phyloP scores from a whole-genome alignment of 164 flowering plant species.

The Magnolia sinica region DNA sequence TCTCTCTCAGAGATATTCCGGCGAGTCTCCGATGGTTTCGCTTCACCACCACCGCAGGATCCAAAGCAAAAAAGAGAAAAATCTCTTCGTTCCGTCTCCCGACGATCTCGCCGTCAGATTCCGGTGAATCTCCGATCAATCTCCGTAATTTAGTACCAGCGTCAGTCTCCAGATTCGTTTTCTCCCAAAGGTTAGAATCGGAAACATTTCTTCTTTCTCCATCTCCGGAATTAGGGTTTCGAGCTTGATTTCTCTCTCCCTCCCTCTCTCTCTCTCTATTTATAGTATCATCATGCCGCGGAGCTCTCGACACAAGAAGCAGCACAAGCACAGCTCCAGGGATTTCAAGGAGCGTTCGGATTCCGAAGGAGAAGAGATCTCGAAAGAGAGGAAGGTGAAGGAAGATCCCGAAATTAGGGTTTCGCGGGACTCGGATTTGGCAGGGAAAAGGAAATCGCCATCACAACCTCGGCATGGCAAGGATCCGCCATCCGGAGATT shows the following conservation, averaged over 20 bases:
- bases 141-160: not conserved
- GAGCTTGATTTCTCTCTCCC: not conserved
- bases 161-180: not conserved
- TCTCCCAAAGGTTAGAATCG: not conserved
- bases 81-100: not conserved
- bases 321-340: slow-evolving; percentile 45
- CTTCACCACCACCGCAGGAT: not conserved
- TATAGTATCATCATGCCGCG: slow-evolving; percentile 40
- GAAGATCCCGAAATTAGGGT: slow-evolving; percentile 21
- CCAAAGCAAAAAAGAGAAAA: not conserved
- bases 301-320: slow-evolving; percentile 65
- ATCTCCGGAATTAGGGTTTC: not conserved
- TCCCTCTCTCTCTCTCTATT: not conserved
- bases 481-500: slow-evolving; percentile 7
- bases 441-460: slow-evolving; percentile 20
- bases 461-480: slow-evolving; percentile 7
- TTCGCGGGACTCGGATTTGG: slow-evolving; percentile 19
- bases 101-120: not conserved
- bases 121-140: not conserved
- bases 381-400: slow-evolving; percentile 22
- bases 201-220: not conserved
- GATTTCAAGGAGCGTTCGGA: slow-evolving; percentile 35
- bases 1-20: not conserved
- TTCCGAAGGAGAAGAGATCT: slow-evolving; percentile 18
- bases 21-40: not conserved